Evolutionary conservation across 2,329 filamentous ascomycete species (phyloP).

Genomic region (Penicillium decumbens): DNA sequence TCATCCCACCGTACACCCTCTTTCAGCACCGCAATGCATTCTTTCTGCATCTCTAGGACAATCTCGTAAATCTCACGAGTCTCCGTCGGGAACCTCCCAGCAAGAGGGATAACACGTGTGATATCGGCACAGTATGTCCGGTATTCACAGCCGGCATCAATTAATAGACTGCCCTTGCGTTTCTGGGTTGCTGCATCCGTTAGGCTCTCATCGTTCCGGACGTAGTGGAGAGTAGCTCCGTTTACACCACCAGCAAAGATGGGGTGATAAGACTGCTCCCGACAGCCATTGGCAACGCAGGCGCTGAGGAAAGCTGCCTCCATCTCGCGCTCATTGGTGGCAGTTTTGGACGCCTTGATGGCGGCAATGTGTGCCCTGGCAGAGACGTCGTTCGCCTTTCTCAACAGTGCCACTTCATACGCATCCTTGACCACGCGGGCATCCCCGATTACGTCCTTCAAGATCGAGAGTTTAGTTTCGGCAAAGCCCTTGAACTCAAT

Average conservation of each 20-base stretch:
- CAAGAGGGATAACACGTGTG: constrained; percentile 79
- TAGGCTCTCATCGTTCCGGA: constrained; percentile 69
- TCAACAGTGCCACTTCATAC: constrained; percentile 80
- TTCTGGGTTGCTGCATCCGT: constrained; percentile 42
- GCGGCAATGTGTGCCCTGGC: constrained; percentile 71
- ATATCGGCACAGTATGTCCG: constrained; percentile 83
- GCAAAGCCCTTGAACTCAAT: constrained; percentile 68
- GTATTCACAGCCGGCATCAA: constrained; percentile 87
- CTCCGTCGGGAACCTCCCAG: constrained; percentile 64
- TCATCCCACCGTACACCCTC: constrained; percentile 67
- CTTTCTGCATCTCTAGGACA: constrained; percentile 74
- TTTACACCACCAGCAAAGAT: constrained; percentile 83
- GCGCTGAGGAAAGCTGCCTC: constrained; percentile 70
- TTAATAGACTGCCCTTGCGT: constrained; percentile 64
- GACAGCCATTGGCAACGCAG: constrained; percentile 68
- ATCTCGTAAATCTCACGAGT: constrained; percentile 69
- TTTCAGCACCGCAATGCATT: constrained; percentile 63
- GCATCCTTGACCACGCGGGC: constrained; percentile 76
- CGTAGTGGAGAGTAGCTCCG: constrained; percentile 81
- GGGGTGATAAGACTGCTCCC: constrained; percentile 77
- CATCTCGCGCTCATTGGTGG: constrained; percentile 75
- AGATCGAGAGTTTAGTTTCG: constrained; percentile 55
- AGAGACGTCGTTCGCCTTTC: constrained; percentile 74
- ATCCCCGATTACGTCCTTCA: constrained; percentile 71
- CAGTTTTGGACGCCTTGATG: constrained; percentile 57